Evolutionary conservation across 2,329 filamentous ascomycete genomes (phyloP), one percentile per base, ranked within the genome.

Genomic region (Fusarium sacchari): DNA sequence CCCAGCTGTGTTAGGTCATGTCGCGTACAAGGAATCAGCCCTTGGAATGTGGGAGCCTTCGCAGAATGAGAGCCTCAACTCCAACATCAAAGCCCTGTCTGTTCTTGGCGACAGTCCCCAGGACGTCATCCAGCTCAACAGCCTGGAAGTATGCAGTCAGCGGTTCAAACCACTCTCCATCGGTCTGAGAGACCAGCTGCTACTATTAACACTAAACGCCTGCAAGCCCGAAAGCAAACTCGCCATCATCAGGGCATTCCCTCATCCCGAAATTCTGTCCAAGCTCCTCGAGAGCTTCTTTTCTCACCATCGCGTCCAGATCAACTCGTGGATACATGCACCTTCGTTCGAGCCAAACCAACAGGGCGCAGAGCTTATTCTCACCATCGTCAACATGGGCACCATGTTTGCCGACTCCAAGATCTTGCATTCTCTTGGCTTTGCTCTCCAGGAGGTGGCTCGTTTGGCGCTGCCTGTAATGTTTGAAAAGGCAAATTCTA

Each of bases 211-310:
- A 5, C 3, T 60, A 17, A 26, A 60, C 7, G 7, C 34, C 5
- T 60, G 57, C 7, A 60, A 60, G 6, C 57, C 57, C 2, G 32
- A 60, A 11, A 60, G 57, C 2, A 60, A 60, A 6, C 22, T 60
- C 7, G 57, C 57, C 7, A 60, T 60, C 9, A 60, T 60, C 22
- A 60, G 44, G 14, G 57, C 57, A 50, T 60, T 60, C 5, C 57
- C 44, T 0, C 37, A 22, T 17, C 28, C 57, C 0, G 44, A 52
- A 13, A 52, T 60, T 3, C 26, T 60, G 7, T 40, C 57, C 10
- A 60, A 60, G 34, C 57, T 60, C 10, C 40, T 60, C 4, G 57
- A 24, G 13, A 60, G 44, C 57, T 60, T 60, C 44, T 60, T 60
- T 24, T 60, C 57, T 2, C 57, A 60, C 44, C 57, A 60, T 10